Evolutionary conservation across 495 filamentous ascomycete species (phyloP).

Genomic region (Tirmania nivea): DNA sequence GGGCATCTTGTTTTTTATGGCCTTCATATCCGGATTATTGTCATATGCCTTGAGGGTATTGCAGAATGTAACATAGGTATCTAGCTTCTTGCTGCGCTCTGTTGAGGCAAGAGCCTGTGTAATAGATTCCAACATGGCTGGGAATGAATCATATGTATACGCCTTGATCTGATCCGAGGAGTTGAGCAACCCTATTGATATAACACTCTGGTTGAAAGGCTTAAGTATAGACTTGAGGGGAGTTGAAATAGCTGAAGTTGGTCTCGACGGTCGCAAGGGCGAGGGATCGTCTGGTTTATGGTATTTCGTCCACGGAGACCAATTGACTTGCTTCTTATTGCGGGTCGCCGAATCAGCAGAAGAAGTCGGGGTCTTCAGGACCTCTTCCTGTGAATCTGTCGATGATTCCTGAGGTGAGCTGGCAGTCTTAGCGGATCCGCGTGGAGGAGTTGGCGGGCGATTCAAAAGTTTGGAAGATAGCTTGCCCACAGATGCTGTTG

Average conservation of each 20-base stretch:
- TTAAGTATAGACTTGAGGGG: constrained; percentile 76
- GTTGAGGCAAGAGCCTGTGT: constrained; percentile 53
- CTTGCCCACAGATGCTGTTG: too few relatives aligned
- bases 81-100: constrained; percentile 45
- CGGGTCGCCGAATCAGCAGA: constrained; percentile 23
- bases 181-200: constrained; percentile 7
- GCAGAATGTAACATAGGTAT: constrained; percentile 64
- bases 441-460: constrained; percentile 43
- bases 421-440: constrained; percentile 24
- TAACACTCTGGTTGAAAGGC: constrained; percentile 22
- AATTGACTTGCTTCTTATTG: constrained; percentile 48
- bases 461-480: not conserved
- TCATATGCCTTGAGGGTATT: constrained; percentile 59
- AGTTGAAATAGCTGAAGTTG: constrained; percentile 16
- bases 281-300: constrained; percentile 32
- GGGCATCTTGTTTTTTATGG: constrained; percentile 51
- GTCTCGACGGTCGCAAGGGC: constrained; percentile 10
- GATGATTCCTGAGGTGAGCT: not conserved
- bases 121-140: constrained; percentile 65
- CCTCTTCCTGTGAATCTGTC: not conserved
- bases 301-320: constrained; percentile 52
- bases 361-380: not conserved
- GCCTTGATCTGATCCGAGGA: constrained; percentile 8
- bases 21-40: constrained; percentile 44
- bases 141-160: constrained; percentile 27